Percentiles rank a stretch among this genome's conserved stretches.
Evolutionary conservation across 1,139 yeast genomes (phyloP).

Genomic region (Taphrina pruni): DNA sequence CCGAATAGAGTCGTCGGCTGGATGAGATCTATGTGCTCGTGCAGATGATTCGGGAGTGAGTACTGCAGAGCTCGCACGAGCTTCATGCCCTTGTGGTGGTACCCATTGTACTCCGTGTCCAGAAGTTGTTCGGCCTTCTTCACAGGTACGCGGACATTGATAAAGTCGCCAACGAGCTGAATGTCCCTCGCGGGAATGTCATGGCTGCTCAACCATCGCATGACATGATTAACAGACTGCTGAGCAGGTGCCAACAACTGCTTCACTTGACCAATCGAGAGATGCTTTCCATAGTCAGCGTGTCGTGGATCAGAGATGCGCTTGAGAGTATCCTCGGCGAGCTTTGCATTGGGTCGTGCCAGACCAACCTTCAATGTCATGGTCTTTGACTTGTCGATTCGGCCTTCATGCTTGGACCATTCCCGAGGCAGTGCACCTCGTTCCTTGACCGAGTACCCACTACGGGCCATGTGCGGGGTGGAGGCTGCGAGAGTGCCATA

Average conservation of each 20-base stretch:
- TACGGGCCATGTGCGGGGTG: constrained; percentile 9
- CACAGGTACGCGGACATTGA: constrained; percentile 22
- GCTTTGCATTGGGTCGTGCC: constrained; percentile 8
- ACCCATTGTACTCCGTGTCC: constrained; percentile 13
- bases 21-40: constrained; percentile 31
- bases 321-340: constrained; percentile 13
- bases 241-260: constrained; percentile 17
- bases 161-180: constrained; percentile 14
- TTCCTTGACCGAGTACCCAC: constrained; percentile 20
- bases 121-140: constrained; percentile 26
- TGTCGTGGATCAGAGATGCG: constrained; percentile 24
- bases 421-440: constrained; percentile 8
- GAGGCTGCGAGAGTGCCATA: constrained; percentile 16
- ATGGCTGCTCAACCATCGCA: constrained; percentile 25
- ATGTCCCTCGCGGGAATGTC: constrained; percentile 4
- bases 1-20: constrained; percentile 38
- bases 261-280: constrained; percentile 19
- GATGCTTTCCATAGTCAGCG: constrained; percentile 25
- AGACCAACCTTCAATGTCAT: constrained; percentile 17
- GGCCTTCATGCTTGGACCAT: constrained; percentile 17
- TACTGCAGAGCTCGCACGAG: constrained; percentile 28
- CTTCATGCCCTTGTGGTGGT: constrained; percentile 13
- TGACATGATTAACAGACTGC: constrained; percentile 5
- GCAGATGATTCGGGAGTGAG: constrained; percentile 26
- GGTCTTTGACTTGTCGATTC: constrained; percentile 11